Conservation (phyloP, 1,139 yeast species). For the Sugiyamaella novakii region DNA sequence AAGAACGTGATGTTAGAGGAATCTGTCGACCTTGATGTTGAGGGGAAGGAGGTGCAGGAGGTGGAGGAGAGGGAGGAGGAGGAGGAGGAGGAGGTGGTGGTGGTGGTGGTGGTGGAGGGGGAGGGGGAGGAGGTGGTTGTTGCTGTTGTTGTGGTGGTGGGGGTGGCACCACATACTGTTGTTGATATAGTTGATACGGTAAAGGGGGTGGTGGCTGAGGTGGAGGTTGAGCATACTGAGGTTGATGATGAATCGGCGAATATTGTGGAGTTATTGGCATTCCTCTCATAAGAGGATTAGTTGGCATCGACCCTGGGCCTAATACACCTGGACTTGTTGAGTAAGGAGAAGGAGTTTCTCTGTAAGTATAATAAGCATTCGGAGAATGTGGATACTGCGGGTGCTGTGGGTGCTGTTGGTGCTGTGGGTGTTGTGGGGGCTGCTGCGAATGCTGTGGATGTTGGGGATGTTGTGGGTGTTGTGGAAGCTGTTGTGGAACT, state of each 20-base stretch:
- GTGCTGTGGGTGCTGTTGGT: conserved; percentile 12
- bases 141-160: conserved; percentile 16
- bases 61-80: not conserved
- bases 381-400: conserved; percentile 17
- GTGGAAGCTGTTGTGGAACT: conserved; percentile 10
- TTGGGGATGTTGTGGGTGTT: not conserved
- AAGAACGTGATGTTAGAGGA: too few relatives aligned
- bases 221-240: not conserved
- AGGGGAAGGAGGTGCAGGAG: not conserved
- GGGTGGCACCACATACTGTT: not conserved
- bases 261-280: conserved; percentile 5
- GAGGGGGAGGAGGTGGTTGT: not conserved
- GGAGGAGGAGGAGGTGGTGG: not conserved
- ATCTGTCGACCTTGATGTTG: not conserved
- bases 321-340: conserved; percentile 9
- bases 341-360: conserved; percentile 12
- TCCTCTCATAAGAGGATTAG: not conserved
- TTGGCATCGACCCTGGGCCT: not conserved
- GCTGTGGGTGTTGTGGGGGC: conserved; percentile 17
- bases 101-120: conserved; percentile 1
- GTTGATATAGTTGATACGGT: conserved; percentile 11
- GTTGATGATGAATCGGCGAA: conserved; percentile 3
- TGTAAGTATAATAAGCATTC: conserved; percentile 16
- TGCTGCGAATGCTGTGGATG: not conserved
- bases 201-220: conserved; percentile 8